Percentiles rank a stretch among this genome's conserved stretches.
Evolutionary conservation across 164 flowering plant species (phyloP).

Genomic region (Chloranthus sessilifolius): DNA sequence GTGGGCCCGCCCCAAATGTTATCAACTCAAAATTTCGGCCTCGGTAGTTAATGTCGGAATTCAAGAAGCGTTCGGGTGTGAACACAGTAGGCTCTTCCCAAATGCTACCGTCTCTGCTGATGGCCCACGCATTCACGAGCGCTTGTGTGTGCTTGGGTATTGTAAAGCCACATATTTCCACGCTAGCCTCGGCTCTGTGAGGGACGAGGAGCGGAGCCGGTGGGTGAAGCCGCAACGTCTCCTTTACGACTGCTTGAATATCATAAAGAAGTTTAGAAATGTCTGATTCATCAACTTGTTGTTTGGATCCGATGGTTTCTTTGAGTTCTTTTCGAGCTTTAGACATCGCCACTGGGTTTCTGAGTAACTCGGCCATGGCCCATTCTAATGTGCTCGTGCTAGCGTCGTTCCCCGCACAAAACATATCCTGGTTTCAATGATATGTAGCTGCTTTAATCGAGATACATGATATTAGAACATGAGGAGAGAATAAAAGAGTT

Average conservation of each 20-base stretch:
- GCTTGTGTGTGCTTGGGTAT: slow-evolving; percentile 33
- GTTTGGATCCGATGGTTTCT: neutral
- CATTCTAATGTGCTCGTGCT: slow-evolving; percentile 6
- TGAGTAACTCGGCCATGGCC: slow-evolving; percentile 8
- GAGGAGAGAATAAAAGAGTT: too few species aligned
- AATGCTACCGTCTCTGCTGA: slow-evolving; percentile 22
- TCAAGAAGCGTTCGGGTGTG: slow-evolving; percentile 32
- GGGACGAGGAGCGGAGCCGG: slow-evolving; percentile 15
- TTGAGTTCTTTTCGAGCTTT: neutral
- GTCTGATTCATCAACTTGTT: slow-evolving; percentile 17
- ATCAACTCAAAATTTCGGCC: slow-evolving; percentile 26
- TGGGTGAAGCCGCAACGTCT: slow-evolving; percentile 17
- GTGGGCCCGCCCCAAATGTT: slow-evolving; percentile 27
- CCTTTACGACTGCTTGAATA: slow-evolving; percentile 18
- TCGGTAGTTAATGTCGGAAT: slow-evolving; percentile 9
- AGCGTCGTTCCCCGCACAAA: neutral
- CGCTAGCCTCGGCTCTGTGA: slow-evolving; percentile 20
- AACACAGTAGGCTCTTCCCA: slow-evolving; percentile 27
- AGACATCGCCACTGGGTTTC: slow-evolving; percentile 4
- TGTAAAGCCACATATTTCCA: slow-evolving; percentile 22
- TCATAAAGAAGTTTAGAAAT: slow-evolving; percentile 12
- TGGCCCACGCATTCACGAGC: slow-evolving; percentile 34
- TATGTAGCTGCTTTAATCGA: neutral
- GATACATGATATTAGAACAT: too few species aligned
- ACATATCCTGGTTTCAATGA: neutral